A percentile compares a stretch with the other conserved stretches of the same genome.
These are phyloP conservation scores for Cymbidium sinense DNA, from an alignment of 106 monocot genomes.

Conservation along the genomic window DNA sequence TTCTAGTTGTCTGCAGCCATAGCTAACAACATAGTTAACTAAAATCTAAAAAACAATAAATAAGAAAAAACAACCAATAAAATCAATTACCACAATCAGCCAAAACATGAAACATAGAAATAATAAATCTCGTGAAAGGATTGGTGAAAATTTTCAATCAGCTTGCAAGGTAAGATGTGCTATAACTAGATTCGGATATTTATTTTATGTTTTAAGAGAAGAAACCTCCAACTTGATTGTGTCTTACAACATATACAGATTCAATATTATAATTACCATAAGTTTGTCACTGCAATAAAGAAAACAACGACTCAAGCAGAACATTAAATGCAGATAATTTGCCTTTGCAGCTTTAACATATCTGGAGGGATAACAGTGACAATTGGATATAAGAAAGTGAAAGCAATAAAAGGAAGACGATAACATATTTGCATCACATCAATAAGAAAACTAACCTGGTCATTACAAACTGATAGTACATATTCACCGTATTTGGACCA, in stretches of 20 bases:
- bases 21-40: not conserved
- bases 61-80: not conserved
- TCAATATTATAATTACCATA: not conserved
- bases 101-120: not conserved
- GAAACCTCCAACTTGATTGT: not conserved
- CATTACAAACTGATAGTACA: slow-evolving; percentile 89
- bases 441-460: slow-evolving; percentile 49
- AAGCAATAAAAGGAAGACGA: not conserved
- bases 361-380: not conserved
- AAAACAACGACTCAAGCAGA: not conserved
- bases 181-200: not conserved
- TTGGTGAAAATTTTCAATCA: not conserved
- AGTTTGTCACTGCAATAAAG: not conserved
- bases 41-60: not conserved
- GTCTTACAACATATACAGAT: not conserved
- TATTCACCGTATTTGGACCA: slow-evolving; percentile 78
- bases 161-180: not conserved
- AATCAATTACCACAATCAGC: not conserved
- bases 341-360: not conserved
- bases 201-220: not conserved
- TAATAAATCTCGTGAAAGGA: not conserved
- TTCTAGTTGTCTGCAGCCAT: slow-evolving; percentile 62
- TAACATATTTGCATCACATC: not conserved
- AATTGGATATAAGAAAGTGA: not conserved
- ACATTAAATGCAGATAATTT: slow-evolving; percentile 2